Percentiles rank a stretch among this genome's conserved stretches.
Conservation (phyloP, 2,329 filamentous ascomycete species). For the Cytospora piceae region DNA sequence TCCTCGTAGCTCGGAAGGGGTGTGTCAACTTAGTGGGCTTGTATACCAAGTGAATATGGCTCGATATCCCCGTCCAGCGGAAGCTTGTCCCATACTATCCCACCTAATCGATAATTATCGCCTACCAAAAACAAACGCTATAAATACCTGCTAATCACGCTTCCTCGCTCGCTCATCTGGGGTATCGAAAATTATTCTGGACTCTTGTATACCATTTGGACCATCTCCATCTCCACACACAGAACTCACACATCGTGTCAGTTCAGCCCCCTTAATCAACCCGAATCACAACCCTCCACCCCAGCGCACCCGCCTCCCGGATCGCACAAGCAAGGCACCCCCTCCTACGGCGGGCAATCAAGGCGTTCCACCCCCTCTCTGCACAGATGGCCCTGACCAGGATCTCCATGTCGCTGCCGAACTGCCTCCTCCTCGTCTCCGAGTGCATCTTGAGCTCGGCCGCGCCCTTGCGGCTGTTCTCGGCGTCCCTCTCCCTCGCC, state of each 20-base stretch:
- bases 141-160: background rate
- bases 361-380: conserved; percentile 72
- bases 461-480: conserved; percentile 32
- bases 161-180: conserved; percentile 13
- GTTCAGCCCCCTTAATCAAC: conserved; percentile 47
- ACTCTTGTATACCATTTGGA: background rate
- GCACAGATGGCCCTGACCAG: conserved; percentile 74
- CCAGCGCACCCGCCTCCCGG: conserved; percentile 72
- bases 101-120: too few species aligned
- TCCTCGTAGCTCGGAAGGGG: too few species aligned
- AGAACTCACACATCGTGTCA: too few species aligned
- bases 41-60: too few species aligned
- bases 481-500: conserved; percentile 40
- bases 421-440: conserved; percentile 60
- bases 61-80: too few species aligned
- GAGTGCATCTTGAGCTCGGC: conserved; percentile 58
- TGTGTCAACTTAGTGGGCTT: too few species aligned
- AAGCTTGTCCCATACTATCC: too few species aligned
- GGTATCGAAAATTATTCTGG: conserved; percentile 25
- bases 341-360: conserved; percentile 68
- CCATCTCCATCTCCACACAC: background rate
- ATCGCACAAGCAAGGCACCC: conserved; percentile 76
- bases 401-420: conserved; percentile 69
- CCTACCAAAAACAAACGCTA: too few species aligned
- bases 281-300: conserved; percentile 68